Conservation (phyloP, 2,329 filamentous ascomycete species). For the Fusarium phyllophilum region DNA sequence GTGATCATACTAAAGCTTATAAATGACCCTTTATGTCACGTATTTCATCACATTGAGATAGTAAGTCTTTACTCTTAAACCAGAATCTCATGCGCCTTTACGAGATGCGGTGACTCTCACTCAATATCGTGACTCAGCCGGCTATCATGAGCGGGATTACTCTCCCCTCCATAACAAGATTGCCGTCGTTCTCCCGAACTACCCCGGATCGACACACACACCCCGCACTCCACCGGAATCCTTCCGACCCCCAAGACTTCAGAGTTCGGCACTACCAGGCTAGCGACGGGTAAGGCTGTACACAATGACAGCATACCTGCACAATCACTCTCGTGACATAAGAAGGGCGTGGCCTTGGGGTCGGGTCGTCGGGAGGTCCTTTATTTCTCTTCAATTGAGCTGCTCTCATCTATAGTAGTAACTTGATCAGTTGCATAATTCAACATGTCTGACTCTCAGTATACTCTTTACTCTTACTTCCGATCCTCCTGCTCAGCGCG, state of each 20-base stretch:
- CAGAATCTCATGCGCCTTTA: too few relatives aligned
- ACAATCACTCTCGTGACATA: conserved; percentile 15
- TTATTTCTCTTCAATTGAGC: fast-evolving
- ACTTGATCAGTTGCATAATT: fast-evolving
- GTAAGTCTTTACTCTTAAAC: too few relatives aligned
- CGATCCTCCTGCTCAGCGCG: conserved; percentile 71
- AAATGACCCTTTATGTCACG: too few relatives aligned
- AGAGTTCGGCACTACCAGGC: conserved; percentile 29
- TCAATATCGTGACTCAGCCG: background rate
- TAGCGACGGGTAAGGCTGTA: conserved; percentile 18
- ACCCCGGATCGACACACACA: background rate
- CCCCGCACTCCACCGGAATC: conserved; percentile 29
- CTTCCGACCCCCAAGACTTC: background rate
- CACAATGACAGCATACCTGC: background rate
- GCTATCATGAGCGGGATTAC: background rate
- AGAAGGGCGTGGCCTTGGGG: conserved; percentile 23
- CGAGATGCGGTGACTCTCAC: background rate
- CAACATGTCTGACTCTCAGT: conserved; percentile 41
- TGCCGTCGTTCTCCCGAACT: background rate
- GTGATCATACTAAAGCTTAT: too few relatives aligned
- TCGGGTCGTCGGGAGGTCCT: fast-evolving
- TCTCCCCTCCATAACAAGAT: background rate
- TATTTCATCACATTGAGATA: too few relatives aligned
- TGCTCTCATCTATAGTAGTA: fast-evolving
- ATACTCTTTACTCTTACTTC: conserved; percentile 68